phyloP scores from a whole-genome alignment of 176 grass and related monocot species.

The Cenchrus purpureus region DNA sequence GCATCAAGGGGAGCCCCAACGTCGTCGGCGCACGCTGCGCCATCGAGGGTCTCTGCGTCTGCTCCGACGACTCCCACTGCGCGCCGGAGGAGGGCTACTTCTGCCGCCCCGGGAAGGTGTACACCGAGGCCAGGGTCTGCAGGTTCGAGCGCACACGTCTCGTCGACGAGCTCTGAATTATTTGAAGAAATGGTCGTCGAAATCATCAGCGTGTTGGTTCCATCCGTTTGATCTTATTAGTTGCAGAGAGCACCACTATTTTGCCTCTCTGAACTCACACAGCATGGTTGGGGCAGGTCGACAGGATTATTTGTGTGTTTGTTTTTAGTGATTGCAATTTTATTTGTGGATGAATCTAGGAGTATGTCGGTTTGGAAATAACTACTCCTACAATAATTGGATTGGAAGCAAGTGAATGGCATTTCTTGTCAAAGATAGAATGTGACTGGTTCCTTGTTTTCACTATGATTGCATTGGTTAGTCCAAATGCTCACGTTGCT shows the following conservation, averaged over 20 bases:
- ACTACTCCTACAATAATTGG: not conserved
- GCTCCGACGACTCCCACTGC: conserved; percentile 45
- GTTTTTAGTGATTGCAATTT: not conserved
- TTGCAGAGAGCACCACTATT: not conserved
- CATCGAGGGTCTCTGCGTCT: conserved; percentile 53
- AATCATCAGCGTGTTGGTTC: no score
- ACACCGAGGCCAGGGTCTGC: conserved; percentile 48
- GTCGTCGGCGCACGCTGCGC: conserved; percentile 20
- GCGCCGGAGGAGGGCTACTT: conserved; percentile 45
- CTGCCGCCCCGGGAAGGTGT: conserved; percentile 43
- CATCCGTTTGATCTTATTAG: not conserved
- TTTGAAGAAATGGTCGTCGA: no score
- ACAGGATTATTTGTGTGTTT: not conserved
- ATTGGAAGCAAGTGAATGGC: not conserved
- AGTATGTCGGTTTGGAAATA: not conserved
- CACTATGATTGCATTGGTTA: not conserved
- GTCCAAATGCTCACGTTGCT: not conserved
- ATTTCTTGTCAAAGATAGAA: not conserved
- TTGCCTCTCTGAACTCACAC: not conserved
- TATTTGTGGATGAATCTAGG: not conserved
- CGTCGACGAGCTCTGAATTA: not conserved
- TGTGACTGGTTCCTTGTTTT: not conserved
- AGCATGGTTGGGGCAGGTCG: no score
- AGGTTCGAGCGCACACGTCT: not conserved
- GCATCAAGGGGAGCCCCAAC: conserved; percentile 28